Percentiles rank a stretch among this genome's conserved stretches.
Evolutionary conservation across 345 rosid genomes (phyloP).

Genomic region (Camelina neglecta): DNA sequence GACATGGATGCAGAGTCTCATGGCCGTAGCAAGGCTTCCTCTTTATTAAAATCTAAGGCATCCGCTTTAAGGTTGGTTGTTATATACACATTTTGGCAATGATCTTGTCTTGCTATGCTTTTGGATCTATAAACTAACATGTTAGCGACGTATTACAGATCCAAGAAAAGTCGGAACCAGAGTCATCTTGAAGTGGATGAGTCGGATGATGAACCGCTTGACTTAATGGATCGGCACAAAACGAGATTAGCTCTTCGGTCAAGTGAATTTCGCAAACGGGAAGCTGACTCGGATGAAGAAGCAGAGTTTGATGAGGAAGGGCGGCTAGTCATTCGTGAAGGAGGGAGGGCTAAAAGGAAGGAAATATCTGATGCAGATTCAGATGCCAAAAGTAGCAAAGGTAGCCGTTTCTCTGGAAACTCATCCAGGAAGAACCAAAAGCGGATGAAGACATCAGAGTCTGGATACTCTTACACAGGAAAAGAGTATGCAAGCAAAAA

Average conservation of each 20-base stretch:
- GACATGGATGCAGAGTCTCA: conserved; percentile 55
- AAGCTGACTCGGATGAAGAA: conserved; percentile 80
- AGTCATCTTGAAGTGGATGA: conserved; percentile 82
- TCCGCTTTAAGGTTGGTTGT: conserved; percentile 57
- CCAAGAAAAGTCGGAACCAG: conserved; percentile 58
- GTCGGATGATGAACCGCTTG: conserved; percentile 90
- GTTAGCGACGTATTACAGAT: conserved; percentile 44
- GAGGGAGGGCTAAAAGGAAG: conserved; percentile 56
- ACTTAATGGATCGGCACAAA: conserved; percentile 76
- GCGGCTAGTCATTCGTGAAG: conserved; percentile 67
- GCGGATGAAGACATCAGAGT: conserved; percentile 68
- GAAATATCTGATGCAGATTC: conserved; percentile 49
- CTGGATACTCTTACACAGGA: conserved; percentile 92
- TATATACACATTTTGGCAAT: conserved; percentile 16
- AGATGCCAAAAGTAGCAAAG: conserved; percentile 66
- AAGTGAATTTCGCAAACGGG: conserved; percentile 58
- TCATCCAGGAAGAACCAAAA: conserved; percentile 68
- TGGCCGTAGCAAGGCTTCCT: conserved; percentile 53
- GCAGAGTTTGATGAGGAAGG: conserved; percentile 85
- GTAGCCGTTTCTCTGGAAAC: conserved; percentile 51
- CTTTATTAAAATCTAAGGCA: conserved; percentile 56
- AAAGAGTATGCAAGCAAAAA: conserved; percentile 85
- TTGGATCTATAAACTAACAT: conserved; percentile 6
- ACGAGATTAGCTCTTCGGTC: conserved; percentile 81
- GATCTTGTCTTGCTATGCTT: conserved; percentile 13